Base-by-base conservation (phyloP, 306 rosid genomes). In the Senna siamea region DNA sequence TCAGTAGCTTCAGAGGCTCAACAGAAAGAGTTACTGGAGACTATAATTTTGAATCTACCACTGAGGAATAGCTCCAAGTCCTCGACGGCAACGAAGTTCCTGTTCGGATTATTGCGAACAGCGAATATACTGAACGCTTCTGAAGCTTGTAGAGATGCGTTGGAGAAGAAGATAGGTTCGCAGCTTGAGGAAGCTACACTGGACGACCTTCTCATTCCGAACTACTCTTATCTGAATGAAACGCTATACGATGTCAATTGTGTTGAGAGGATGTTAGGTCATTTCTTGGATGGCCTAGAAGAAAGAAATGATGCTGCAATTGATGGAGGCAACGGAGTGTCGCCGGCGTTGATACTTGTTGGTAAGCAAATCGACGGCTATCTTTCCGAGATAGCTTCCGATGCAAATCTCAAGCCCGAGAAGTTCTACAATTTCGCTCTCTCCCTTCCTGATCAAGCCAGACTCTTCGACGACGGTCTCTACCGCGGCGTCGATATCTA, bases 391-490 rank as follows among this genome's bases (percentile, higher is more conserved):
- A 92, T 92, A 61, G 99, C 99, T 51, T 95, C 99, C 30, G 99
- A 95, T 23, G 85, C 90, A 5, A 95, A 95, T 73, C 88, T 95
- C 28, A 95, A 85, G 67, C 87, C 90, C 17, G 82, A 79, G 23
- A 80, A 74, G 19, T 95, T 95, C 77, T 85, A 80, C 69, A 78
- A 75, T 18, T 84, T 95, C 2, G 99, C 99, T 0, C 79, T 77
- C 23, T 87, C 89, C 4, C 86, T 95, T 30, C 99, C 99, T 1
- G 98, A 92, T 7, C 88, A 82, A 61, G 97, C 99, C 17, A 83
- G 99, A 57, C 88, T 92, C 76, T 95, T 88, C 83, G 93, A 95
- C 80, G 99, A 92, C 57, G 99, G 99, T 22, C 90, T 95, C 50
- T 95, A 95, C 80, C 81, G 98, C 5, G 97, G 98, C 48, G 89